Percentiles rank a stretch among this genome's conserved stretches.
phyloP scores from a whole-genome alignment of 495 filamentous ascomycete genomes.

The Tuber brumale region DNA sequence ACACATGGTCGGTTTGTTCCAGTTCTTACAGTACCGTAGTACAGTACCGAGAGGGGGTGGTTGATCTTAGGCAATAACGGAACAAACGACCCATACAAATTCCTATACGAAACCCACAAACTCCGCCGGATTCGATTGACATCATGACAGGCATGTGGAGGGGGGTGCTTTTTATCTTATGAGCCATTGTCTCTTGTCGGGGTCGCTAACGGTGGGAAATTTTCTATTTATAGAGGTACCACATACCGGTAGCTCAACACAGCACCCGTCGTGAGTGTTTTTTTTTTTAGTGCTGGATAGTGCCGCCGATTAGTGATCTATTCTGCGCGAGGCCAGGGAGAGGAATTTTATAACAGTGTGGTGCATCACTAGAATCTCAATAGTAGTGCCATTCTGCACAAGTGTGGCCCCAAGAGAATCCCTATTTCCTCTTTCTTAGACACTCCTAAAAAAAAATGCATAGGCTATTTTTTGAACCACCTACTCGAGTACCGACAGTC shows the following conservation, averaged over 20 bases:
- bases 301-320: neutral
- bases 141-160: neutral
- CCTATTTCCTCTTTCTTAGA: neutral
- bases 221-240: neutral
- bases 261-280: neutral
- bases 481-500: no score
- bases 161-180: neutral
- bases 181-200: neutral
- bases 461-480: no score
- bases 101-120: neutral
- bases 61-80: neutral
- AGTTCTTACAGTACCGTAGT: neutral
- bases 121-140: neutral
- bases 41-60: neutral
- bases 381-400: neutral
- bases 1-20: no score
- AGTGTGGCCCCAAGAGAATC: neutral
- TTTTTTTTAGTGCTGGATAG: neutral
- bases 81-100: neutral
- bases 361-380: neutral
- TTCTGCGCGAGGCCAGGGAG: neutral
- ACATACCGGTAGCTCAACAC: neutral
- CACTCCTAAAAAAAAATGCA: neutral
- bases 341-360: neutral
- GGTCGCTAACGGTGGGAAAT: neutral